phyloP scores from a whole-genome alignment of 2,329 filamentous ascomycete species.

The Diaporthe citrichinensis region DNA sequence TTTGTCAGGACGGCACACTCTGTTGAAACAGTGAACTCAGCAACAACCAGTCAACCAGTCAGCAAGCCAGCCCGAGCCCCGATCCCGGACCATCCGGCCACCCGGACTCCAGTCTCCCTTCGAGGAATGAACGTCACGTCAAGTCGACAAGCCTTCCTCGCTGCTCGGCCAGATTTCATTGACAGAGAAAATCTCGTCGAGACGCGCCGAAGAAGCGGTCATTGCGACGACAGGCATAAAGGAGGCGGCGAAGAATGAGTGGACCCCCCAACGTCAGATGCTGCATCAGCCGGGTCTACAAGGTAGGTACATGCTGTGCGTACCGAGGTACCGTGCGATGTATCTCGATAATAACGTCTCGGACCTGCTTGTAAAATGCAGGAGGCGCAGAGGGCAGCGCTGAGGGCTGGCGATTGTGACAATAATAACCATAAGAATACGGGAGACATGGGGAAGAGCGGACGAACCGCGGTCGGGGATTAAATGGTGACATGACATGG shows the following conservation, averaged over 20 bases:
- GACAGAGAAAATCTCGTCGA: background rate
- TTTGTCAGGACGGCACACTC: constrained; percentile 1
- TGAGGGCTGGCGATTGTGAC: background rate
- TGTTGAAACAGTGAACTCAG: background rate
- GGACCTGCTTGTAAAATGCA: constrained; percentile 11
- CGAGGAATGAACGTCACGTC: background rate
- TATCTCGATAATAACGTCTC: background rate
- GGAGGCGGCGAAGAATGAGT: constrained; percentile 36
- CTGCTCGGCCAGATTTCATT: background rate
- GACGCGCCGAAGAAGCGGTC: constrained; percentile 23
- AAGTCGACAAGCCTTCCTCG: constrained; percentile 14
- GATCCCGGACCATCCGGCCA: constrained; percentile 6
- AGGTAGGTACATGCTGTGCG: background rate
- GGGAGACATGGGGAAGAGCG: constrained; percentile 26
- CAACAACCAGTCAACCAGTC: background rate
- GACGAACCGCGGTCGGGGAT: constrained; percentile 25
- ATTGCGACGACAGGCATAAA: constrained; percentile 32
- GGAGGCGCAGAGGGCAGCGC: constrained; percentile 33
- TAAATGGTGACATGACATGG: constrained; percentile 32
- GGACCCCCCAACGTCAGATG: constrained; percentile 30
- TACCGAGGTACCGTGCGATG: background rate
- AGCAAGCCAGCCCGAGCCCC: background rate
- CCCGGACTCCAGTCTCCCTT: background rate
- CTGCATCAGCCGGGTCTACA: constrained; percentile 16
- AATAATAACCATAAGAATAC: constrained; percentile 25